Conservation (phyloP, 805 yeast genomes). For the Yarrowia hollandica region DNA sequence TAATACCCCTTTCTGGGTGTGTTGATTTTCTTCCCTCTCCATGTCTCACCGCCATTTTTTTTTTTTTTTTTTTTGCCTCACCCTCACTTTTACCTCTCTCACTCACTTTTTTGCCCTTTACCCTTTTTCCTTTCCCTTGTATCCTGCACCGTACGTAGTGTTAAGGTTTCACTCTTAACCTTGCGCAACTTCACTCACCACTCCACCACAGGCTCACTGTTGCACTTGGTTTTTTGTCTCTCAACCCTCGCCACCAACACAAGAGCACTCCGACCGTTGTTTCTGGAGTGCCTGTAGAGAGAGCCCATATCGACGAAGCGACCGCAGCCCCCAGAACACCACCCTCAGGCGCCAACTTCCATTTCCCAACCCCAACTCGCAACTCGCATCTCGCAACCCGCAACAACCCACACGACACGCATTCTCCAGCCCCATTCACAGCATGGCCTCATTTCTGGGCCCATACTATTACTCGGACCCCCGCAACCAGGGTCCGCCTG, state of each 20-base stretch:
- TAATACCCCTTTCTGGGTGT: too few species aligned
- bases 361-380: not conserved
- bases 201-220: too few species aligned
- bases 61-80: too few species aligned
- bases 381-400: not conserved
- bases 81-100: too few species aligned
- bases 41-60: too few species aligned
- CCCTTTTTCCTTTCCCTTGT: not conserved
- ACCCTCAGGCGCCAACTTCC: not conserved
- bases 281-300: too few species aligned
- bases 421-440: not conserved
- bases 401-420: not conserved
- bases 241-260: too few species aligned
- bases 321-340: not conserved
- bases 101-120: not conserved
- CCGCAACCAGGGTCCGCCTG: constrained; percentile 7
- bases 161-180: not conserved
- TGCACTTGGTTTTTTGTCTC: too few species aligned
- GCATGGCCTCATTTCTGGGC: constrained; percentile 25
- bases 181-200: not conserved
- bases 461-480: constrained; percentile 22
- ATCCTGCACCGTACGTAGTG: not conserved
- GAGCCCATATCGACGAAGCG: too few species aligned
- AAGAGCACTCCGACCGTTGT: too few species aligned
- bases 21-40: too few species aligned